phyloP scores from a whole-genome alignment of 345 rosid species.

The Trapa incisa region DNA sequence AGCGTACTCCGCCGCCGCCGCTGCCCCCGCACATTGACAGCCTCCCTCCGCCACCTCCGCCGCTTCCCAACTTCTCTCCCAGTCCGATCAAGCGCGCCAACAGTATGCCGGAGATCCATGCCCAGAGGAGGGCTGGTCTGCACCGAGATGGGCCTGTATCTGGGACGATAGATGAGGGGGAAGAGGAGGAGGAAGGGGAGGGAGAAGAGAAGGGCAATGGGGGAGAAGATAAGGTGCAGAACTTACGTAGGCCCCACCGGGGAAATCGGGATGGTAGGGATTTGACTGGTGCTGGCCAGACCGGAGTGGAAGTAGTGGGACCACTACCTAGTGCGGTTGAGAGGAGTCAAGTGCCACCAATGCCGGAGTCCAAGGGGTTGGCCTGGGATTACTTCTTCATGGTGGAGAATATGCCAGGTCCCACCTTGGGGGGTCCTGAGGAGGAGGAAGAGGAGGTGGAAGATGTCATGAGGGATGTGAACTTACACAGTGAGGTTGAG shows the following conservation, averaged over 20 bases:
- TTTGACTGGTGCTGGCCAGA: conserved; percentile 3
- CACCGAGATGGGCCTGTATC: conserved; percentile 19
- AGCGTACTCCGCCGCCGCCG: conserved; percentile 54
- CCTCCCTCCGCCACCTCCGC: conserved; percentile 74
- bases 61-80: conserved; percentile 64
- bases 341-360: conserved; percentile 26
- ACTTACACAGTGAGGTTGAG: conserved; percentile 6
- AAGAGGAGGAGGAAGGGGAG: conserved; percentile 4
- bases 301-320: conserved; percentile 13
- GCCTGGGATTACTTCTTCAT: conserved; percentile 63
- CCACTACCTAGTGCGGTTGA: conserved; percentile 24
- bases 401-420: conserved; percentile 48
- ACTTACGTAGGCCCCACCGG: conserved; percentile 1
- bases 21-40: conserved; percentile 35
- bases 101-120: conserved; percentile 43
- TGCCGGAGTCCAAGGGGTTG: conserved; percentile 28
- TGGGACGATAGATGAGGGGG: conserved; percentile 28
- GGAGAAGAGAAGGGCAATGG: conserved; percentile 17
- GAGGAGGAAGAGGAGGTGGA: neutral
- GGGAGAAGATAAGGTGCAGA: conserved; percentile 33
- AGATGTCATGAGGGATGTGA: neutral
- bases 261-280: conserved; percentile 11
- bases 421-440: conserved; percentile 30
- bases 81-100: conserved; percentile 58
- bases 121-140: conserved; percentile 3